phyloP scores from a whole-genome alignment of 805 yeast genomes.

The Vanderwaltozyma polyspora region DNA sequence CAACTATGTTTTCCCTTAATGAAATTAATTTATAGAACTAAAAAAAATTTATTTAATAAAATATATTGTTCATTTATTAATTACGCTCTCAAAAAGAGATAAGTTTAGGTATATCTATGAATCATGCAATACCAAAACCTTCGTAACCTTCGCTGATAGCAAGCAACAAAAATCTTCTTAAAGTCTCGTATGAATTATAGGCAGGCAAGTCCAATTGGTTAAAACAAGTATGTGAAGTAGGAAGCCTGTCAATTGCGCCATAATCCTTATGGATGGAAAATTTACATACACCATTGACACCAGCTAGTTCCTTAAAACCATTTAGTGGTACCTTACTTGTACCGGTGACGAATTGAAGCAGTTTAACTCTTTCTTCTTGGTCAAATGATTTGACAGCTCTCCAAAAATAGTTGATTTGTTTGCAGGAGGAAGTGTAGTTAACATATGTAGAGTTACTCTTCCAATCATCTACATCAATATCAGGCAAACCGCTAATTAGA shows the following conservation, averaged over 20 bases:
- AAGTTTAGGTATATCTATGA: too few relatives aligned
- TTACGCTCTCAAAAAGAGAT: too few relatives aligned
- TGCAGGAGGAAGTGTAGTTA: constrained; percentile 71
- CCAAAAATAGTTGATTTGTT: constrained; percentile 96
- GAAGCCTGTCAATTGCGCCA: constrained; percentile 75
- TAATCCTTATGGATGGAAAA: constrained; percentile 86
- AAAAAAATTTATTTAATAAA: too few relatives aligned
- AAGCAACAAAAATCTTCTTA: constrained; percentile 65
- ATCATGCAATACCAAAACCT: constrained; percentile 62
- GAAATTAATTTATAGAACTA: too few relatives aligned
- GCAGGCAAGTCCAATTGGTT: constrained; percentile 92
- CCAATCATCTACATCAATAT: constrained; percentile 95
- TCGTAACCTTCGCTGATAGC: constrained; percentile 93
- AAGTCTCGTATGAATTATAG: constrained; percentile 76
- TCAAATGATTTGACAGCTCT: constrained; percentile 92
- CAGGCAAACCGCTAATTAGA: constrained; percentile 88
- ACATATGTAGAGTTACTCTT: constrained; percentile 69
- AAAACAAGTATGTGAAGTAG: constrained; percentile 94
- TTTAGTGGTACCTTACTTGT: constrained; percentile 91
- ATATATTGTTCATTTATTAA: too few relatives aligned
- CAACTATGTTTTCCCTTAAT: too few relatives aligned
- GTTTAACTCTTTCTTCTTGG: constrained; percentile 84
- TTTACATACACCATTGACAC: constrained; percentile 75
- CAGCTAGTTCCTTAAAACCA: constrained; percentile 84
- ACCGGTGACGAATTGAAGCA: constrained; percentile 93